Conservation (phyloP, 768 basidiomycete species). For the Asterophora parasitica region DNA sequence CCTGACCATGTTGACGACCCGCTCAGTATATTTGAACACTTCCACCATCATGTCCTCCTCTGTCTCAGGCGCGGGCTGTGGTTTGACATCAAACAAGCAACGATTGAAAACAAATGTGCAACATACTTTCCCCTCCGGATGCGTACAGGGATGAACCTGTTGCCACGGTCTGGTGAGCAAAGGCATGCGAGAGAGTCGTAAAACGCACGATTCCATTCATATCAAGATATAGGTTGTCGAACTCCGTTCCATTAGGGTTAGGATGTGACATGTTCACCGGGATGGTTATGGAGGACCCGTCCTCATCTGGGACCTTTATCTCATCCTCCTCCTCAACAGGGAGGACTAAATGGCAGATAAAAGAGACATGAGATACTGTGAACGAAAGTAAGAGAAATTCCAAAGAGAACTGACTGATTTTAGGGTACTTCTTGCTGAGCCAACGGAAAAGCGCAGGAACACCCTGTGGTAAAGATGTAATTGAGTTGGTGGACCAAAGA, state of each 20-base stretch:
- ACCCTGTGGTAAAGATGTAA: conserved; percentile 51
- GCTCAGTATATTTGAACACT: conserved; percentile 93
- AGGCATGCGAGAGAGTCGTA: neutral
- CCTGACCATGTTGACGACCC: conserved; percentile 95
- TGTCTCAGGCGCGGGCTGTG: conserved; percentile 89
- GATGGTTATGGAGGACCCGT: conserved; percentile 62
- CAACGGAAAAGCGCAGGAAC: conserved; percentile 97
- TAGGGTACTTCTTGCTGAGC: conserved; percentile 98
- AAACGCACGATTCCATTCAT: conserved; percentile 95
- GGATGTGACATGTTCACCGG: conserved; percentile 74
- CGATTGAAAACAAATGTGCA: neutral
- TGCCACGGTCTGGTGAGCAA: neutral
- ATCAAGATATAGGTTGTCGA: conserved; percentile 95
- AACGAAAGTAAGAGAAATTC: neutral
- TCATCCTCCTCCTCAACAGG: conserved; percentile 87
- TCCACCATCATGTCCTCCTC: conserved; percentile 99
- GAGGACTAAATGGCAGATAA: conserved; percentile 39
- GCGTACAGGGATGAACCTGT: conserved; percentile 97
- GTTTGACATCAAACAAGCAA: conserved; percentile 1
- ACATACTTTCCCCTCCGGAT: conserved; percentile 90
- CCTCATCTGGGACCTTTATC: conserved; percentile 56
- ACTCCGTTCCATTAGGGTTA: conserved; percentile 95
- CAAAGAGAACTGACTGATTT: conserved; percentile 63
- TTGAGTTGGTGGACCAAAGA: neutral
- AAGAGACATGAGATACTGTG: neutral